These are phyloP conservation scores for Strobilomyces dryophilus DNA, from an alignment of 768 basidiomycete species.

Conservation along the genomic window DNA sequence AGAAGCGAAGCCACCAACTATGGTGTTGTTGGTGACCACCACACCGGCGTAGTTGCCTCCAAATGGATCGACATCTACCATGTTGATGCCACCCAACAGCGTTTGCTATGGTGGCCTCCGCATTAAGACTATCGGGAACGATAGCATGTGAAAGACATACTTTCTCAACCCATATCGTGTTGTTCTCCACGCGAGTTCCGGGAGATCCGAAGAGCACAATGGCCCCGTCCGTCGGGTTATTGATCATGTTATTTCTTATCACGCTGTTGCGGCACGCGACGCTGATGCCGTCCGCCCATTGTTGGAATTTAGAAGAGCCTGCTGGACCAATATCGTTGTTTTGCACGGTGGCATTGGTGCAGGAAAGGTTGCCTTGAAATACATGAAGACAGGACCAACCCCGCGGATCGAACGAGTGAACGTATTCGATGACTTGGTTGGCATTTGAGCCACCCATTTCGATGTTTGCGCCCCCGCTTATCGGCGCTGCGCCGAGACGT, in stretches of 20 bases:
- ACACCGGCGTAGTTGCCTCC: slow-evolving; percentile 62
- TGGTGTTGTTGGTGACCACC: slow-evolving; percentile 61
- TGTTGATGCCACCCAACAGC: slow-evolving; percentile 70
- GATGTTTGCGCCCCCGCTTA: slow-evolving; percentile 68
- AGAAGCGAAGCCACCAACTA: slow-evolving; percentile 67
- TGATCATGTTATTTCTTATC: slow-evolving; percentile 65
- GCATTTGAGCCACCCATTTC: slow-evolving; percentile 79
- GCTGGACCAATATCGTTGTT: slow-evolving; percentile 85
- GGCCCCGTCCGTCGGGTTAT: slow-evolving; percentile 74
- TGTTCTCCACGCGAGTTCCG: slow-evolving; percentile 68
- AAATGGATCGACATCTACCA: slow-evolving; percentile 71
- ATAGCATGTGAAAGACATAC: slow-evolving; percentile 35
- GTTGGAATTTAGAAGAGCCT: slow-evolving; percentile 56
- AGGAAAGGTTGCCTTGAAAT: slow-evolving; percentile 61
- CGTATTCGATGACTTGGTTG: slow-evolving; percentile 72
- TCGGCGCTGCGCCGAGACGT: slow-evolving; percentile 49
- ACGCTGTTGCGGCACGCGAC: slow-evolving; percentile 60
- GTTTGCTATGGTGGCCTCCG: slow-evolving; percentile 44
- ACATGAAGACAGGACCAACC: slow-evolving; percentile 84
- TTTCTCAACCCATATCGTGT: slow-evolving; percentile 68
- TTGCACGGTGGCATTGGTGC: slow-evolving; percentile 61
- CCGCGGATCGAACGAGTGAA: slow-evolving; percentile 71
- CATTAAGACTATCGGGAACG: not conserved
- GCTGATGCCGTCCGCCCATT: slow-evolving; percentile 85
- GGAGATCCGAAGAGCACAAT: slow-evolving; percentile 77